phyloP scores from a whole-genome alignment of 2,329 filamentous ascomycete genomes.

The Cercospora sesami region DNA sequence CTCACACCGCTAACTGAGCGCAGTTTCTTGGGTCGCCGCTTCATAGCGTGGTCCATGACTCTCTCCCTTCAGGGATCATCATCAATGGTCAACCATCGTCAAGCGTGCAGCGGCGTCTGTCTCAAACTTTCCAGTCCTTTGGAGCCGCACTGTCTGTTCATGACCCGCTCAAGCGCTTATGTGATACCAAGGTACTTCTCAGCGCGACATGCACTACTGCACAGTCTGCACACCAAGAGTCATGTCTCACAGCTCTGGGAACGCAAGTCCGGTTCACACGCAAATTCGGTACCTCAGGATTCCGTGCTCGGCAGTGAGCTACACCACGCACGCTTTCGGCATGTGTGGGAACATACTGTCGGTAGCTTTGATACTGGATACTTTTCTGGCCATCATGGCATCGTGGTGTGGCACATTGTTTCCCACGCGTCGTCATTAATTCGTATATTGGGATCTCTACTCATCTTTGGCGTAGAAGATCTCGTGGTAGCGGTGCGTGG shows the following conservation, averaged over 20 bases:
- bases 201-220: background rate
- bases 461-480: slow-evolving; percentile 68
- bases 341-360: background rate
- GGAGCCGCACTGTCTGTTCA: background rate
- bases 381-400: background rate
- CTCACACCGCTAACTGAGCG: background rate
- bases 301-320: background rate
- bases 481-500: slow-evolving; percentile 75
- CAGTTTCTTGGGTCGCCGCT: background rate
- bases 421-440: background rate
- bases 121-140: slow-evolving; percentile 1
- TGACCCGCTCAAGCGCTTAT: background rate
- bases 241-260: background rate
- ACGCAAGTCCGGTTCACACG: background rate
- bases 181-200: background rate
- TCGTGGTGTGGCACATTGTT: background rate
- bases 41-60: background rate
- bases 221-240: background rate
- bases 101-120: slow-evolving; percentile 1
- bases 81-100: background rate
- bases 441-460: slow-evolving; percentile 8
- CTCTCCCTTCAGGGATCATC: background rate
- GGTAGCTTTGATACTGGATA: slow-evolving; percentile 1
- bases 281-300: background rate
- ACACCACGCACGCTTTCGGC: background rate